These are phyloP conservation scores for Hysterangium stoloniferum DNA, from an alignment of 768 basidiomycete species.

Conservation along the genomic window DNA sequence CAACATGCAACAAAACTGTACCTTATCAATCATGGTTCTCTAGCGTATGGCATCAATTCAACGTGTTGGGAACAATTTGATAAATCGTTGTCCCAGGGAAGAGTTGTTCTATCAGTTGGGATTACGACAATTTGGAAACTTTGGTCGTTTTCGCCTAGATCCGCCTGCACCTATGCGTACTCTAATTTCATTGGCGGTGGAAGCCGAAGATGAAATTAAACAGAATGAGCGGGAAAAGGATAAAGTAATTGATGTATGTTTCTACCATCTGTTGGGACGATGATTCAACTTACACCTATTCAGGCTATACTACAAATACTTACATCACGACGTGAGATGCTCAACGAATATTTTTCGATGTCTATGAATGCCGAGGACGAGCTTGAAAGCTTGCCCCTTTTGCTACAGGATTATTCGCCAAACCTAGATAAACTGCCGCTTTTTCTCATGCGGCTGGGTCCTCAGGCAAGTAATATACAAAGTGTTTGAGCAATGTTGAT, in stretches of 20 bases:
- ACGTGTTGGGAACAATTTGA: too few relatives aligned
- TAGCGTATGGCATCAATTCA: slow-evolving; percentile 82
- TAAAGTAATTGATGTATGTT: slow-evolving; percentile 63
- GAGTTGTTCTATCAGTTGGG: slow-evolving; percentile 94
- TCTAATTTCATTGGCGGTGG: slow-evolving; percentile 73
- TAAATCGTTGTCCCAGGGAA: too few relatives aligned
- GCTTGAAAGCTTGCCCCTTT: slow-evolving; percentile 71
- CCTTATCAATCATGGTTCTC: slow-evolving; percentile 74
- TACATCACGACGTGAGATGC: slow-evolving; percentile 65
- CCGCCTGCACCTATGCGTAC: slow-evolving; percentile 69
- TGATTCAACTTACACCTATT: not conserved
- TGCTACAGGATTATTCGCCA: slow-evolving; percentile 83
- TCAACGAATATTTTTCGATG: slow-evolving; percentile 86
- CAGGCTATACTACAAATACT: slow-evolving; percentile 63
- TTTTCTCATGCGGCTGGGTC: slow-evolving; percentile 86
- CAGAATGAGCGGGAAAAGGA: slow-evolving; percentile 45
- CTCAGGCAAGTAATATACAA: slow-evolving; percentile 73
- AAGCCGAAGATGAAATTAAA: slow-evolving; percentile 48
- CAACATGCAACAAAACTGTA: slow-evolving; percentile 88
- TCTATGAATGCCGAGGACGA: slow-evolving; percentile 56
- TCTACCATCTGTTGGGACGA: not conserved
- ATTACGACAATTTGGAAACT: slow-evolving; percentile 83
- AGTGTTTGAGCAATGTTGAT: slow-evolving; percentile 89
- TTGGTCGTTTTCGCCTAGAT: slow-evolving; percentile 67
- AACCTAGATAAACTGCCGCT: slow-evolving; percentile 85